Evolutionary conservation across 2,329 filamentous ascomycete species (phyloP), one percentile per base, ranked within the genome.

Genomic region (Beauveria sp.): DNA sequence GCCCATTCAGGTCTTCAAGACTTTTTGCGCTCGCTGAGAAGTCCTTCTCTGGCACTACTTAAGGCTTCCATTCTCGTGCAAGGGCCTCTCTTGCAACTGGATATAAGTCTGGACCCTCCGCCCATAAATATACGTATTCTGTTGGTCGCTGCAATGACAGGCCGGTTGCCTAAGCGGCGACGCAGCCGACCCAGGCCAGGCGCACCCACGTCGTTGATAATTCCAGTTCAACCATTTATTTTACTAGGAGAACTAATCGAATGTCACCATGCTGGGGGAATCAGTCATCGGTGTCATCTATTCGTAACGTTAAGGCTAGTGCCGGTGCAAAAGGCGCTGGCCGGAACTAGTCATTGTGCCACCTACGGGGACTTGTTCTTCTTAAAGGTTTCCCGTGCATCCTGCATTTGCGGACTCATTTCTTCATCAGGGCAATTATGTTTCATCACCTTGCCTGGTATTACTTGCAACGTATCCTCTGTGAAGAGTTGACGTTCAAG

Each of bases 71-170:
- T 26, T 34, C 46, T 16, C 24, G 44, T 18, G 30, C 46, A 10
- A 58, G 34, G 24, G 28, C 22, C 8, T 58, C 55, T 73, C 46
- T 76, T 78, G 56, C 76, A 10, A 12, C 12, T 10, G 12, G 30
- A 34, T 14, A 12, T 12, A 14, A 34, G 10, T 10, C 12, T 89
- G 71, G 88, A 85, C 1, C 88, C 89, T 57, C 89, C 89, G 24
- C 89, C 89, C 44, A 14, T 34, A 14, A 2, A 14, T 34, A 89
- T 77, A 63, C 87, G 89, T 18, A 88, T 76, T 2, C 89, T 89
- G 69, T 91, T 90, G 30, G 91, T 86, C 1, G 89, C 89, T 4
- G 85, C 87, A 40, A 92, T 82, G 58, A 92, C 78, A 3, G 89
- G 89, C 69, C 92, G 92, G 71, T 83, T 84, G 54, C 88, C 88